Percentiles rank a stretch among this genome's conserved stretches.
These are phyloP conservation scores for Ambispora gerdemannii DNA, from an alignment of 192 early-diverging fungal genomes.

Conservation along the genomic window DNA sequence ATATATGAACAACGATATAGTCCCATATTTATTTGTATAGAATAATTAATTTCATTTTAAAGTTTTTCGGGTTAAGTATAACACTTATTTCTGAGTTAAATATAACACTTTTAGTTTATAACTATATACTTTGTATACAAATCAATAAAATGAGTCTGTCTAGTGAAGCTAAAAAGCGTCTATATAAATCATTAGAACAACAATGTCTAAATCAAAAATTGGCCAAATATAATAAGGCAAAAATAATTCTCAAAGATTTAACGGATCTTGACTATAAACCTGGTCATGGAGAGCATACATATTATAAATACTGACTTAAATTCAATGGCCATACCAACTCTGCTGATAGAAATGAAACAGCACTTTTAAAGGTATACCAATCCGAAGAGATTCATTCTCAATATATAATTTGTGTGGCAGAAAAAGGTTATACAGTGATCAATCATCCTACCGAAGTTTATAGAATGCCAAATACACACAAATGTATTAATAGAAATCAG, in stretches of 20 bases:
- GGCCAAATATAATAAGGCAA: constrained; percentile 8
- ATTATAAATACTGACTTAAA: constrained; percentile 13
- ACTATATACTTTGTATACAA: neutral
- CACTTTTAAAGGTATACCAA: constrained; percentile 10
- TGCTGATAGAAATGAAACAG: constrained; percentile 12
- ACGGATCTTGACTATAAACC: constrained; percentile 16
- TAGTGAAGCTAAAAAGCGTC: constrained; percentile 17
- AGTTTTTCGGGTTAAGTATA: neutral
- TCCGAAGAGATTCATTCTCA: constrained; percentile 14
- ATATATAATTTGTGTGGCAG: constrained; percentile 12
- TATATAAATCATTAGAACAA: constrained; percentile 5
- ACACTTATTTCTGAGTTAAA: neutral
- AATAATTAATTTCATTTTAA: constrained; percentile 24
- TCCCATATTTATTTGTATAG: neutral
- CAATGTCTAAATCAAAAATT: constrained; percentile 17
- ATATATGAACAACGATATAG: constrained; percentile 10
- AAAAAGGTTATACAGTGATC: constrained; percentile 6
- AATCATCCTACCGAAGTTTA: constrained; percentile 10
- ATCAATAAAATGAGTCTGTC: constrained; percentile 22
- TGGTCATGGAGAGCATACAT: constrained; percentile 4
- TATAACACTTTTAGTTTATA: constrained; percentile 8
- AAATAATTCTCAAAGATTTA: constrained; percentile 4
- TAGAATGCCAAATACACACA: neutral
- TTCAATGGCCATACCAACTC: neutral
- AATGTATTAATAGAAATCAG: constrained; percentile 15